A percentile compares a stretch with the other conserved stretches of the same genome.
Evolutionary conservation across 495 filamentous ascomycete species (phyloP).

Genomic region (Trichoderma reesei): DNA sequence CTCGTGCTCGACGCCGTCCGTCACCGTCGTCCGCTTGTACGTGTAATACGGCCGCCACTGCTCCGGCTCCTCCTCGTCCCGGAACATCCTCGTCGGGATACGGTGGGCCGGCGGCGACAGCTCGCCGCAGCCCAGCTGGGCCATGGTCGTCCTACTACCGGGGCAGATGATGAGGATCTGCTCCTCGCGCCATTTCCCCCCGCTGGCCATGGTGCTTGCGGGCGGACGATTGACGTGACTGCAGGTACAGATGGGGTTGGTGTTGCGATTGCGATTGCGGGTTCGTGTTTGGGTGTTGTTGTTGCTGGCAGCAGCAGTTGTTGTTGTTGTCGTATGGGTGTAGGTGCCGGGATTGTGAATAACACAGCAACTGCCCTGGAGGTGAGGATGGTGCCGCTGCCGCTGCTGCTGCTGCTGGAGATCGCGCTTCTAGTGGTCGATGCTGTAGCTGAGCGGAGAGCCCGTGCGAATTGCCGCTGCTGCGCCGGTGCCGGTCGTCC

Average conservation of each 20-base stretch:
- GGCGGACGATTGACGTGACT: too few relatives aligned
- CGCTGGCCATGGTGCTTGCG: neutral
- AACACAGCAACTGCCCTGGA: neutral
- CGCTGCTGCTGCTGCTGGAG: neutral
- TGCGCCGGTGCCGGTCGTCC: neutral
- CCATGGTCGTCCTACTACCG: constrained; percentile 85
- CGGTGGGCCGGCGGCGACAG: constrained; percentile 77
- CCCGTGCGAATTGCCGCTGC: neutral
- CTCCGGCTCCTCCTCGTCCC: constrained; percentile 56
- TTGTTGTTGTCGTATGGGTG: too few relatives aligned
- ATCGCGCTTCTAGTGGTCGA: neutral
- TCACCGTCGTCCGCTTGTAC: constrained; percentile 52
- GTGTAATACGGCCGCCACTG: constrained; percentile 81
- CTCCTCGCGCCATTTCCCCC: constrained; percentile 44
- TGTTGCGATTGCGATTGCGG: neutral
- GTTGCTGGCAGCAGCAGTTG: neutral
- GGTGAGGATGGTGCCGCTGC: neutral
- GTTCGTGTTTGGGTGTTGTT: neutral
- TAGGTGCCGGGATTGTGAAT: too few relatives aligned
- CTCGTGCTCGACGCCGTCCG: constrained; percentile 25
- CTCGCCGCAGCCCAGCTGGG: constrained; percentile 86
- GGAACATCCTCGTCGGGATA: constrained; percentile 89
- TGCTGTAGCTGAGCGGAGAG: neutral
- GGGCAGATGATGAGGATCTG: constrained; percentile 72
- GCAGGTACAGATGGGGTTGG: too few relatives aligned